Evolutionary conservation across 805 yeast species (phyloP).

Genomic region (Limtongia smithiae): DNA sequence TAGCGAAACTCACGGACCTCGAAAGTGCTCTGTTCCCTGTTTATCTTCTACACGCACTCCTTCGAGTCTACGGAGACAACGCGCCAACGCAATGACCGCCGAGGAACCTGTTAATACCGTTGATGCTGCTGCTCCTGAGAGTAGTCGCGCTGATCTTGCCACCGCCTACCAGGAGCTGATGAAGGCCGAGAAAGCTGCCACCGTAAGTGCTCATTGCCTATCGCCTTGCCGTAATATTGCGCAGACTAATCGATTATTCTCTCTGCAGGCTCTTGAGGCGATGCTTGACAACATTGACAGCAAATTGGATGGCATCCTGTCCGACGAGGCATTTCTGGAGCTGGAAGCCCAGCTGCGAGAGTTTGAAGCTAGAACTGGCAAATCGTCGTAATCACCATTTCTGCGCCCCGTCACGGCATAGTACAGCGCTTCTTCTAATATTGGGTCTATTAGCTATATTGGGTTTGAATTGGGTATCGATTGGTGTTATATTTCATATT

Average conservation of each 20-base stretch:
- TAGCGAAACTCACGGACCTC: no score
- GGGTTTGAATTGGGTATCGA: neutral
- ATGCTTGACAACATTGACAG: conserved; percentile 27
- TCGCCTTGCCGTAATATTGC: neutral
- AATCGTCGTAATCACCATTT: neutral
- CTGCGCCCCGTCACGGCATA: no score
- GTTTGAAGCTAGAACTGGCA: neutral
- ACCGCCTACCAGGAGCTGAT: conserved; percentile 25
- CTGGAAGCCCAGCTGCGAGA: conserved; percentile 24
- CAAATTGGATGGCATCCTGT: conserved; percentile 23
- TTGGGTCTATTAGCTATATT: neutral
- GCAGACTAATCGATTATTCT: neutral
- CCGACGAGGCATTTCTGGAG: conserved; percentile 23
- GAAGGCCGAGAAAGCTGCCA: conserved; percentile 28
- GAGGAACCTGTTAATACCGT: conserved; percentile 9
- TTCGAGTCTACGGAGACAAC: no score
- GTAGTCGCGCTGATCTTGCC: conserved; percentile 16
- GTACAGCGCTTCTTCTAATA: no score
- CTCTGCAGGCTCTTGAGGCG: conserved; percentile 19
- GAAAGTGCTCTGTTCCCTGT: no score
- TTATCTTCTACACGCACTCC: no score
- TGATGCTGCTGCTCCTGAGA: neutral
- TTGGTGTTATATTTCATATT: no score
- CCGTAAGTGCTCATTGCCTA: conserved; percentile 7
- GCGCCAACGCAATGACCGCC: conserved; percentile 23